These are phyloP conservation scores for Tremella mesenterica DNA, from an alignment of 768 basidiomycete genomes.

Conservation along the genomic window DNA sequence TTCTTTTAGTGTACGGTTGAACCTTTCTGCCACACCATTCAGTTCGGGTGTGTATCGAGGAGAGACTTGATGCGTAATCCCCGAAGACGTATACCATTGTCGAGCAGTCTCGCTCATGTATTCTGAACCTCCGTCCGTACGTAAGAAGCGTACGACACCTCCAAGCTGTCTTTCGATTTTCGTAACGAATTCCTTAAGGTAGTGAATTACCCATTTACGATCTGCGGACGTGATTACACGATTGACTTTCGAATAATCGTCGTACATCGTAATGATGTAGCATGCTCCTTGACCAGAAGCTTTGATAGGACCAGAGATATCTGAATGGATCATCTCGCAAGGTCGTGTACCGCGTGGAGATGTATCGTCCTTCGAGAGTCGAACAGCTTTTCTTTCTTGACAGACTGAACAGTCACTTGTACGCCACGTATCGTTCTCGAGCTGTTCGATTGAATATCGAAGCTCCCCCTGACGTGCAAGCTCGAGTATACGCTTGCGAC, in stretches of 20 bases:
- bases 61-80: conserved; percentile 10
- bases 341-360: conserved; percentile 3
- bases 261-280: conserved; percentile 11
- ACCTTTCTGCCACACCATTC: conserved; percentile 15
- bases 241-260: conserved; percentile 11
- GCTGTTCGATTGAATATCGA: too few species aligned
- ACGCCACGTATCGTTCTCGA: too few species aligned
- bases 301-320: conserved; percentile 11
- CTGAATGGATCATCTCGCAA: conserved; percentile 15
- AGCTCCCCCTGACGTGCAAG: too few species aligned
- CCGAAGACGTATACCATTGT: not conserved
- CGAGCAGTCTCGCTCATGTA: not conserved
- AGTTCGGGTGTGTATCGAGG: conserved; percentile 12
- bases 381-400: too few species aligned
- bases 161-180: conserved; percentile 4
- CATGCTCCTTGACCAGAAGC: not conserved
- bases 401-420: too few species aligned
- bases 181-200: conserved; percentile 1
- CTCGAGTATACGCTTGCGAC: too few species aligned
- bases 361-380: too few species aligned
- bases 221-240: not conserved
- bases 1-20: conserved; percentile 23
- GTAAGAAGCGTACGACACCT: conserved; percentile 8
- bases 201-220: not conserved
- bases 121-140: conserved; percentile 19